A percentile compares a stretch with the other conserved stretches of the same genome.
phyloP scores from a whole-genome alignment of 371 early-diverging fungal species.

The Chytridium lagenaria region DNA sequence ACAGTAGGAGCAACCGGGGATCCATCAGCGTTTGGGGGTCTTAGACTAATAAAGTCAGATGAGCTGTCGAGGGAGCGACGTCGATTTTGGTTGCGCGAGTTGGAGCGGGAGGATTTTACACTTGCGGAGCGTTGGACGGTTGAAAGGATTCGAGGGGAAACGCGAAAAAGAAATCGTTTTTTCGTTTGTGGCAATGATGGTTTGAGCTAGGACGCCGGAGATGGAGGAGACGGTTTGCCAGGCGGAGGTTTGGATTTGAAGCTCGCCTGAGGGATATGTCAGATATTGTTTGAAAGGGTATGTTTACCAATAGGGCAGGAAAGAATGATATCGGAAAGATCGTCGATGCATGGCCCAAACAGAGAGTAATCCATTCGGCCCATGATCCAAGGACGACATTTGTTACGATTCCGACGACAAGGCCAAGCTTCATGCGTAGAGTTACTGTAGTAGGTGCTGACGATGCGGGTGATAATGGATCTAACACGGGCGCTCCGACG shows the following conservation, averaged over 20 bases:
- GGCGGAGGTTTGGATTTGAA: not conserved
- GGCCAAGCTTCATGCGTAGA: not conserved
- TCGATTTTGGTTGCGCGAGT: not conserved
- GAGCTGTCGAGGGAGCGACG: not conserved
- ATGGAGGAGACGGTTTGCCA: not conserved
- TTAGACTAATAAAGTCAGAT: not conserved
- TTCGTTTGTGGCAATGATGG: not conserved
- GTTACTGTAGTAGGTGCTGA: not conserved
- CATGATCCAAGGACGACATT: constrained; percentile 14
- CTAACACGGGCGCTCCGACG: not conserved
- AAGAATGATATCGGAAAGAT: not conserved
- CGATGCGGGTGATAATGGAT: not conserved
- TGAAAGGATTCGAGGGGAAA: not conserved
- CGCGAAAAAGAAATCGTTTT: not conserved
- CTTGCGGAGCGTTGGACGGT: not conserved
- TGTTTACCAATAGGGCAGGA: not conserved
- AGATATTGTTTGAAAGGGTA: not conserved
- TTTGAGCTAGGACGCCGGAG: not conserved
- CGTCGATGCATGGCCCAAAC: not conserved
- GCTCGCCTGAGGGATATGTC: not conserved
- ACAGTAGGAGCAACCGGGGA: not conserved
- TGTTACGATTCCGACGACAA: not conserved
- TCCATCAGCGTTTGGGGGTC: not conserved
- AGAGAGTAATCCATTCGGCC: constrained; percentile 22
- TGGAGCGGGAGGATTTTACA: not conserved